Evolutionary conservation across 129 eudicot species (phyloP).

Genomic region (Lactuca saligna): DNA sequence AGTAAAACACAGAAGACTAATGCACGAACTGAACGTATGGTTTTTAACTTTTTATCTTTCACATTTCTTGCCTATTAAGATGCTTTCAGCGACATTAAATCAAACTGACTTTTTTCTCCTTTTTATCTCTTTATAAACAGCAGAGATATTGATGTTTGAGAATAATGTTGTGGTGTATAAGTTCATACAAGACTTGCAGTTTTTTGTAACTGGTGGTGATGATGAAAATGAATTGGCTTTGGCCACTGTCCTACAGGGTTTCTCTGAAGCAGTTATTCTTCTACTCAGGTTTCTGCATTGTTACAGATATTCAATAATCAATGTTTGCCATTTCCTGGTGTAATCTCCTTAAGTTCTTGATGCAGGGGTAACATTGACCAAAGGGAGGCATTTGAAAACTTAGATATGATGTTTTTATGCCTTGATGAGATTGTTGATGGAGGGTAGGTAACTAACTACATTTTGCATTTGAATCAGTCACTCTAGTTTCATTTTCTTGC

Average conservation of each 20-base stretch:
- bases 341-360: constrained; percentile 5
- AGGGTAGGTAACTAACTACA: constrained; percentile 46
- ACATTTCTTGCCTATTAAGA: background rate
- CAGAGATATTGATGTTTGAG: constrained; percentile 35
- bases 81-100: background rate
- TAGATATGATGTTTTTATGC: constrained; percentile 73
- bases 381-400: constrained; percentile 84
- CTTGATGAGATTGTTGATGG: constrained; percentile 88
- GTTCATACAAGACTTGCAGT: constrained; percentile 36
- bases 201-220: constrained; percentile 50
- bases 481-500: constrained; percentile 11
- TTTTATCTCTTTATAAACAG: constrained; percentile 16
- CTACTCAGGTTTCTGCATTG: constrained; percentile 56
- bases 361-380: constrained; percentile 73
- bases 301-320: background rate
- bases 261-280: constrained; percentile 65
- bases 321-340: background rate
- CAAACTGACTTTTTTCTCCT: constrained; percentile 27
- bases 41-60: constrained; percentile 4
- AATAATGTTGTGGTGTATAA: constrained; percentile 34
- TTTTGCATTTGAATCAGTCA: background rate
- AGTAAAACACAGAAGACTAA: constrained; percentile 77
- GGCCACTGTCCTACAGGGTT: constrained; percentile 69
- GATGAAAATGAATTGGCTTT: constrained; percentile 72
- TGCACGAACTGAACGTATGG: constrained; percentile 82